Conservation (phyloP, 225 moss, liverwort and hornwort species). For the Ulota crispa region DNA sequence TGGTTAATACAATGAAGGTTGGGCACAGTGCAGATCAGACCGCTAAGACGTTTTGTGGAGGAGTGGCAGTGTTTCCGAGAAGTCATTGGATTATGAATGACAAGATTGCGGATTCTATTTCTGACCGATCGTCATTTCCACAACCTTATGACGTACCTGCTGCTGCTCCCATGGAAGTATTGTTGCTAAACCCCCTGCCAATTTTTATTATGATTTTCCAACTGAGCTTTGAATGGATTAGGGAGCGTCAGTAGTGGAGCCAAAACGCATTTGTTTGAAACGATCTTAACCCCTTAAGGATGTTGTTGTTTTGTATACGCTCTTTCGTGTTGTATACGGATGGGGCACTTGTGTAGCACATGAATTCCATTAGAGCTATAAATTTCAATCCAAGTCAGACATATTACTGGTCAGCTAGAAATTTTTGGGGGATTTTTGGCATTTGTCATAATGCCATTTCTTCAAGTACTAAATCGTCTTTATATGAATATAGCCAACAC, state of each 20-base stretch:
- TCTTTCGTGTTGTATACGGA: too few species aligned
- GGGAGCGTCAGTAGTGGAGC: not conserved
- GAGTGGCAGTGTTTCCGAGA: slow-evolving; percentile 59
- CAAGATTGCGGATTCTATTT: slow-evolving; percentile 21
- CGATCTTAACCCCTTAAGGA: too few species aligned
- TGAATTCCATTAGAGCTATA: too few species aligned
- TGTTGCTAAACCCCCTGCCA: not conserved
- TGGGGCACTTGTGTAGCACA: too few species aligned
- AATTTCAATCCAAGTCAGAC: too few species aligned
- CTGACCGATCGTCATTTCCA: slow-evolving; percentile 12
- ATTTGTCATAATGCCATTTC: too few species aligned
- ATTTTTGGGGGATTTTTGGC: too few species aligned
- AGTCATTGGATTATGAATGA: slow-evolving; percentile 56
- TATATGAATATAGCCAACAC: too few species aligned
- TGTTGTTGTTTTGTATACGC: too few species aligned
- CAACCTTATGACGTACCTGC: slow-evolving; percentile 51
- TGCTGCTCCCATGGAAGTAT: slow-evolving; percentile 46
- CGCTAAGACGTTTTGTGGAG: slow-evolving; percentile 33
- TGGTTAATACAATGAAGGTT: slow-evolving; percentile 23
- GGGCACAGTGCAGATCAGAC: slow-evolving; percentile 38
- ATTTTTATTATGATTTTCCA: not conserved
- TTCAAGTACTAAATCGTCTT: too few species aligned
- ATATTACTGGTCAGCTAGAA: too few species aligned
- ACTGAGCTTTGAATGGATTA: not conserved
- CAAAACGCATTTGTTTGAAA: not conserved